These are phyloP conservation scores for Paramecium caudatum DNA, from an alignment of 73 alveolate species.

Conservation along the genomic window DNA sequence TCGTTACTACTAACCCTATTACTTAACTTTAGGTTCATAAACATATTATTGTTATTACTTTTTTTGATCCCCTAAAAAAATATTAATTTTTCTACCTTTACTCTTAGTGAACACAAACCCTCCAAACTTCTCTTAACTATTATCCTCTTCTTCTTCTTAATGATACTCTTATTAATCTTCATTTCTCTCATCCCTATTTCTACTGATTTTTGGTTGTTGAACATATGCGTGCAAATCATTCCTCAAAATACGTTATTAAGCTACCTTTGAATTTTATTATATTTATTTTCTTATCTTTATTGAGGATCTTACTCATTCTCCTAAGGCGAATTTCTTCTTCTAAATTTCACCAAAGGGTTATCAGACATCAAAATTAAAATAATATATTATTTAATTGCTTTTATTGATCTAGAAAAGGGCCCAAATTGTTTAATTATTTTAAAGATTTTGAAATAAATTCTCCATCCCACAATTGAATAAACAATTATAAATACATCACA, in stretches of 20 bases:
- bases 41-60: not conserved
- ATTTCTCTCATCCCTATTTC: slow-evolving; percentile 26
- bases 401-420: no score
- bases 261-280: slow-evolving; percentile 50
- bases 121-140: not conserved
- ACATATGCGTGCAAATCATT: slow-evolving; percentile 46
- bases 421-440: no score
- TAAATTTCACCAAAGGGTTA: slow-evolving; percentile 20
- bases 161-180: not conserved
- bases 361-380: slow-evolving; percentile 47
- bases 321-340: slow-evolving; percentile 47
- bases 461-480: no score
- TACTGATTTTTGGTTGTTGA: not conserved
- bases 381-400: not conserved
- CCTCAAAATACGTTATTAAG: not conserved
- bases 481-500: no score
- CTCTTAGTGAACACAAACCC: slow-evolving; percentile 20
- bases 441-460: no score
- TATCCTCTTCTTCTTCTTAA: slow-evolving; percentile 34
- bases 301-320: not conserved
- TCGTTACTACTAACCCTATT: not conserved
- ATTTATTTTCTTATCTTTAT: slow-evolving; percentile 39
- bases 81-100: not conserved
- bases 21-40: slow-evolving; percentile 7
- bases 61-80: not conserved